Evolutionary conservation across 2,329 filamentous ascomycete species (phyloP).

Genomic region (Tolypocladium ovalisporum): DNA sequence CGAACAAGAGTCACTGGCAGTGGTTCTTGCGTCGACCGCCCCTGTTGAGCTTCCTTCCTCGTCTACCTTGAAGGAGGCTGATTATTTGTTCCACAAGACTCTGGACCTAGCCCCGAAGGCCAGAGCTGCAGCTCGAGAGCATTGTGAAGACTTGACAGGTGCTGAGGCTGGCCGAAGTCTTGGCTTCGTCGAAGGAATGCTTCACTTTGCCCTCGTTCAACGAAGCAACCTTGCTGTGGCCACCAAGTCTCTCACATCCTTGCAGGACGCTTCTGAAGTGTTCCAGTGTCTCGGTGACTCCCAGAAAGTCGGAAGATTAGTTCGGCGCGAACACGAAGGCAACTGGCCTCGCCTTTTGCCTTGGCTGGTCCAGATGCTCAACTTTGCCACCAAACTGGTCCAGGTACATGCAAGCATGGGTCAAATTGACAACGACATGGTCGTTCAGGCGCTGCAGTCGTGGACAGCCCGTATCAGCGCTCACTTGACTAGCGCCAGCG

Average conservation of each 20-base stretch:
- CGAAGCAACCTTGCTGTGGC: conserved; percentile 35
- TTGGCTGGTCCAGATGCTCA: conserved; percentile 64
- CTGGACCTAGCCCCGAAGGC: conserved; percentile 62
- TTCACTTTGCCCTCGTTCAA: conserved; percentile 55
- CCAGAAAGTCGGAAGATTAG: conserved; percentile 11
- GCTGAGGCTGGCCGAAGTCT: conserved; percentile 71
- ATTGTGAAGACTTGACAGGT: conserved; percentile 74
- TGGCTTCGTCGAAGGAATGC: conserved; percentile 77
- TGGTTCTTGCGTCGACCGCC: conserved; percentile 52
- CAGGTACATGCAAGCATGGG: conserved; percentile 58
- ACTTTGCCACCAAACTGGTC: conserved; percentile 50
- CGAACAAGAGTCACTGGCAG: conserved; percentile 60
- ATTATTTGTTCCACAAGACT: conserved; percentile 70
- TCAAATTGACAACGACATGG: conserved; percentile 31
- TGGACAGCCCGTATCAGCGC: conserved; percentile 39
- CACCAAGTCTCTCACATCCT: conserved; percentile 23
- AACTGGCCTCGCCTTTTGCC: conserved; percentile 17
- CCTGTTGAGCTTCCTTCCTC: conserved; percentile 22
- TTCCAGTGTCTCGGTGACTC: conserved; percentile 23
- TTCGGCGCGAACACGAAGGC: conserved; percentile 6
- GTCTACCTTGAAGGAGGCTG: conserved; percentile 26
- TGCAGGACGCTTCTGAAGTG: conserved; percentile 26
- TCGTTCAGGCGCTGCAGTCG: conserved; percentile 33
- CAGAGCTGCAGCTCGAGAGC: conserved; percentile 56
- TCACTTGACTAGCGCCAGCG: conserved; percentile 28